A percentile compares a stretch with the other conserved stretches of the same genome.
Conservation (phyloP, 768 basidiomycete species). For the Gyrodon lividus region DNA sequence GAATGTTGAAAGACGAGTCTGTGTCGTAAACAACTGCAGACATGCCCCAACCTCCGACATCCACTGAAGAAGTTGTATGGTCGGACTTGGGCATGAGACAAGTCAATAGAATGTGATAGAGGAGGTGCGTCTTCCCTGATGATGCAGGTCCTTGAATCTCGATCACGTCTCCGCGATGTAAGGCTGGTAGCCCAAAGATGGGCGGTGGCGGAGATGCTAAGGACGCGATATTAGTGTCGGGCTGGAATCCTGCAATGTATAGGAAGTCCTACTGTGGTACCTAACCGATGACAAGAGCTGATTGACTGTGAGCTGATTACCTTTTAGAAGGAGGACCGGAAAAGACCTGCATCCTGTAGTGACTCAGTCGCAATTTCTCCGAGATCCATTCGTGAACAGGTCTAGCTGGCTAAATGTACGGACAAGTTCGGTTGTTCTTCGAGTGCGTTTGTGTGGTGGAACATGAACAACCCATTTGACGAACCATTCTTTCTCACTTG, state of each 20-base stretch:
- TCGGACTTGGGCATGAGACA: conserved; percentile 51
- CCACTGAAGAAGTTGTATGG: conserved; percentile 22
- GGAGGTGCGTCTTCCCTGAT: conserved; percentile 78
- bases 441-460: too few relatives aligned
- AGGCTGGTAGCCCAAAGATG: conserved; percentile 24
- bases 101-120: conserved; percentile 60
- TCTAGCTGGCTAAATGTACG: neutral
- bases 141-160: conserved; percentile 75
- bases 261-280: conserved; percentile 33
- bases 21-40: conserved; percentile 69
- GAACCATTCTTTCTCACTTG: too few relatives aligned
- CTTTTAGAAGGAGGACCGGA: neutral
- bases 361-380: conserved; percentile 35
- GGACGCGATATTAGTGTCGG: conserved; percentile 30
- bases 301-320: conserved; percentile 7
- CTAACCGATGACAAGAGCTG: conserved; percentile 47
- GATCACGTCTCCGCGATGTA: conserved; percentile 60
- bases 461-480: too few relatives aligned
- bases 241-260: neutral
- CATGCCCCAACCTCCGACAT: conserved; percentile 60
- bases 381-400: conserved; percentile 18
- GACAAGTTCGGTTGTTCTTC: neutral
- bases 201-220: conserved; percentile 28
- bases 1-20: conserved; percentile 62
- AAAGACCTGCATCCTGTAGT: conserved; percentile 31